A percentile compares a stretch with the other conserved stretches of the same genome.
Conservation (phyloP, 257 asterid genomes). For the Eustoma russellianum region DNA sequence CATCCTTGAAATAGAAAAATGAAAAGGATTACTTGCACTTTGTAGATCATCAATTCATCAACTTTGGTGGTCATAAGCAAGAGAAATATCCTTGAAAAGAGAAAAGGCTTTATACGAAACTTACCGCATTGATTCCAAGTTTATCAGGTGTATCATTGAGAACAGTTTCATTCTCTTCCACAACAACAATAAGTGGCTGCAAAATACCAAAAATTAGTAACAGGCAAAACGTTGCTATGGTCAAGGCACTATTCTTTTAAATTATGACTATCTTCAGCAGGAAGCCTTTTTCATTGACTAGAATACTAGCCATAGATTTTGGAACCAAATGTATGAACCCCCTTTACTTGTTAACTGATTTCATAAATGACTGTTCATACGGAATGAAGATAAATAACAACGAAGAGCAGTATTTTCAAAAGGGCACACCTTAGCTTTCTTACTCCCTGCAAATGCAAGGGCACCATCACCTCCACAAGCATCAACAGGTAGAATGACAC, state of each 20-base stretch:
- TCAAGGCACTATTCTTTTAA: slow-evolving; percentile 1
- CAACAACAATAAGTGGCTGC: slow-evolving; percentile 80
- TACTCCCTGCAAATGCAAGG: slow-evolving; percentile 50
- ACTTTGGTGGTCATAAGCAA: neutral
- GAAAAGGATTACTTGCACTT: too few species aligned
- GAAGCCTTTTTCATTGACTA: neutral
- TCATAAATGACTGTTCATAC: too few species aligned
- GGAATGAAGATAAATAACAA: neutral
- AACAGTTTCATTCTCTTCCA: slow-evolving; percentile 85
- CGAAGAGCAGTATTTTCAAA: neutral
- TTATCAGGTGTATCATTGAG: slow-evolving; percentile 65
- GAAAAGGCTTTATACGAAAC: slow-evolving; percentile 1
- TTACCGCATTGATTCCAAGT: slow-evolving; percentile 65
- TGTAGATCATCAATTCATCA: neutral
- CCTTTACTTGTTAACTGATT: neutral
- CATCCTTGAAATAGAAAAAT: too few species aligned
- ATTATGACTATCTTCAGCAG: neutral
- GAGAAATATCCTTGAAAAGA: neutral
- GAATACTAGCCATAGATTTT: neutral
- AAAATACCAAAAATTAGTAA: neutral
- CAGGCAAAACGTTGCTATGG: neutral
- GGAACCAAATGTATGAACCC: neutral
- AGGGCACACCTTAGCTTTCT: slow-evolving; percentile 36
- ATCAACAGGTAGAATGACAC: slow-evolving; percentile 73
- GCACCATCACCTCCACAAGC: slow-evolving; percentile 91